Evolutionary conservation across 257 asterid genomes (phyloP).

Genomic region (Coffea eugenioides): DNA sequence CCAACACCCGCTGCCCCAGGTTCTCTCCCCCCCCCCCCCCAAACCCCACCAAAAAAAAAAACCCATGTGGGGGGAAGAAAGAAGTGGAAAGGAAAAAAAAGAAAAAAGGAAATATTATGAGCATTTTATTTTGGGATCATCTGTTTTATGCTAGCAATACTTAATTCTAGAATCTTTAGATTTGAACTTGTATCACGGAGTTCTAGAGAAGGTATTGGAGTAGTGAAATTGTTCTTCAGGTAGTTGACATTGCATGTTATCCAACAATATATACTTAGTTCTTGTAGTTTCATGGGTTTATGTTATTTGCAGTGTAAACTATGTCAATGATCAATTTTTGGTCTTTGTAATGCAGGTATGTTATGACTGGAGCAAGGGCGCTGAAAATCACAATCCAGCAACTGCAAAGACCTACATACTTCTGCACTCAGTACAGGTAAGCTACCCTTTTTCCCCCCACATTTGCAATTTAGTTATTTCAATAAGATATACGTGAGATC

Average conservation of each 20-base stretch:
- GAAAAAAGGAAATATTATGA: background rate
- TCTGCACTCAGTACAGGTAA: conserved; percentile 83
- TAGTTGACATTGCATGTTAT: background rate
- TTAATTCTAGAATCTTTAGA: background rate
- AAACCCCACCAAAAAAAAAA: too few species aligned
- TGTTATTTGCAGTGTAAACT: too few species aligned
- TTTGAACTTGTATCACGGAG: background rate
- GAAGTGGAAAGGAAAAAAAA: too few species aligned
- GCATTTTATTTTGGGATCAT: background rate
- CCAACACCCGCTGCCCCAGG: too few species aligned
- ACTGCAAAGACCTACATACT: conserved; percentile 67
- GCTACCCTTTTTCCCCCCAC: background rate
- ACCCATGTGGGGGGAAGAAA: too few species aligned
- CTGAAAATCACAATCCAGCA: conserved; percentile 92
- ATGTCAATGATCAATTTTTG: background rate
- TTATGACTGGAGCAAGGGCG: conserved; percentile 99
- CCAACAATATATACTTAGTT: background rate
- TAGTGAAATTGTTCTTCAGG: background rate
- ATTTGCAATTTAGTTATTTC: background rate
- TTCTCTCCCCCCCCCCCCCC: too few species aligned
- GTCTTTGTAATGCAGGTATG: conserved; percentile 51
- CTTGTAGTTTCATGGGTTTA: background rate
- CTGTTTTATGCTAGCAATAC: background rate
- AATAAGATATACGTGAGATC: background rate
- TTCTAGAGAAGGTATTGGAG: background rate